A percentile compares a stretch with the other conserved stretches of the same genome.
Conservation (phyloP, 352 stramenopile species). For the Pythium monospermum region DNA sequence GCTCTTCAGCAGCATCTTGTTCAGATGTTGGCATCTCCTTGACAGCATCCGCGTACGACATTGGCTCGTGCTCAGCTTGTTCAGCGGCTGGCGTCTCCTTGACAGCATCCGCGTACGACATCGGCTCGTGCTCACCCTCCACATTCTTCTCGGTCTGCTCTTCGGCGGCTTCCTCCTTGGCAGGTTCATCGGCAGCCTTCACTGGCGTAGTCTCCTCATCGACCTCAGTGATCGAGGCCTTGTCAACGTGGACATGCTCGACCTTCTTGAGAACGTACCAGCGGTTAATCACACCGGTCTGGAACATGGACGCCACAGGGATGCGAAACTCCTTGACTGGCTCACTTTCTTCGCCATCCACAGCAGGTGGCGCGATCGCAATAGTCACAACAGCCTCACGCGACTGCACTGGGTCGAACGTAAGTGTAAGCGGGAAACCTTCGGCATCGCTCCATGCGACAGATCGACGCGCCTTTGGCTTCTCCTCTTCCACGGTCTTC, state of each 20-base stretch:
- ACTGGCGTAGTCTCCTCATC: slow-evolving; percentile 6
- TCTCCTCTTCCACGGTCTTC: not conserved
- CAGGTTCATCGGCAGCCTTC: slow-evolving; percentile 1
- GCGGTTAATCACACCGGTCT: slow-evolving; percentile 50
- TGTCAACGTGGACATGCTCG: slow-evolving; percentile 18
- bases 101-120: slow-evolving; percentile 14
- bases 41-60: slow-evolving; percentile 9
- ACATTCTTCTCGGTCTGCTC: slow-evolving; percentile 4
- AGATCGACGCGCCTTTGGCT: slow-evolving; percentile 9
- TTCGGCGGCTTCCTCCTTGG: slow-evolving; percentile 12
- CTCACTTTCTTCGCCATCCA: slow-evolving; percentile 46
- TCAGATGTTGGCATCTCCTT: slow-evolving; percentile 14
- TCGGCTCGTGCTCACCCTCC: slow-evolving; percentile 11
- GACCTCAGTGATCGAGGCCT: slow-evolving; percentile 17
- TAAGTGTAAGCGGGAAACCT: slow-evolving; percentile 59
- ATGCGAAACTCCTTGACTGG: slow-evolving; percentile 78
- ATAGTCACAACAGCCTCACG: slow-evolving; percentile 75
- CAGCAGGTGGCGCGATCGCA: slow-evolving; percentile 33
- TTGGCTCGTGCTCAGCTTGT: not conserved
- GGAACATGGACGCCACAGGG: slow-evolving; percentile 67
- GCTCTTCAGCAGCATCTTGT: slow-evolving; percentile 2
- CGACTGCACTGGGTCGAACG: slow-evolving; percentile 81
- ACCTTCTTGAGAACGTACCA: slow-evolving; percentile 57
- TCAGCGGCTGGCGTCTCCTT: slow-evolving; percentile 5
- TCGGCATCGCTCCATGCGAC: slow-evolving; percentile 28